Conservation (phyloP, 805 yeast genomes). For the Torulaspora microellipsoides region DNA sequence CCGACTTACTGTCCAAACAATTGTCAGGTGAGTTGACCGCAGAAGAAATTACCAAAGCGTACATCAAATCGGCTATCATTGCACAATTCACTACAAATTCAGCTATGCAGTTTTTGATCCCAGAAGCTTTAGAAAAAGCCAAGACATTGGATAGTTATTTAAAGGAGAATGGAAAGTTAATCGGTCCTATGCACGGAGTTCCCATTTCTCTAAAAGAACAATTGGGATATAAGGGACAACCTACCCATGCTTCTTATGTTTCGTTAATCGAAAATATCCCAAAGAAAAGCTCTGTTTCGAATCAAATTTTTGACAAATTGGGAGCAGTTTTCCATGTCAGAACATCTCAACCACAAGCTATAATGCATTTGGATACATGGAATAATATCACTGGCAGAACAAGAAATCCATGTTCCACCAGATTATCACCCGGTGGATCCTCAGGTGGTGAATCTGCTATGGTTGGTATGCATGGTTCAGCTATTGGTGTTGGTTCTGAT, state of each 20-base stretch:
- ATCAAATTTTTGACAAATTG: conserved; percentile 43
- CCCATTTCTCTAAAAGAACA: conserved; percentile 69
- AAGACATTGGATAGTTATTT: conserved; percentile 51
- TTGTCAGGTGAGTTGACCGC: conserved; percentile 46
- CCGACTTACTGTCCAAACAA: conserved; percentile 40
- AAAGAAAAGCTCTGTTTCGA: conserved; percentile 43
- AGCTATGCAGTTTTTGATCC: conserved; percentile 56
- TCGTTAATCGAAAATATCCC: conserved; percentile 46
- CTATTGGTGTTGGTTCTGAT: conserved; percentile 63
- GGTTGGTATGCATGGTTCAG: conserved; percentile 54
- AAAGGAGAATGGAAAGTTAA: conserved; percentile 44
- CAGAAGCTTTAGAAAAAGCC: conserved; percentile 58
- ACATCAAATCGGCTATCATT: conserved; percentile 58
- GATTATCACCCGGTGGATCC: conserved; percentile 65
- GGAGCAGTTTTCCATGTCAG: conserved; percentile 64
- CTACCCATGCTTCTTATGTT: conserved; percentile 59
- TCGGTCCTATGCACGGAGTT: conserved; percentile 67
- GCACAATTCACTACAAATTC: conserved; percentile 61
- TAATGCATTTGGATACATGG: conserved; percentile 64
- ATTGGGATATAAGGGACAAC: conserved; percentile 47
- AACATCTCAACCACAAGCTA: conserved; percentile 63
- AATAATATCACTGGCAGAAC: conserved; percentile 59
- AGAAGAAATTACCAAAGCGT: conserved; percentile 53
- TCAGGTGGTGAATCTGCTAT: conserved; percentile 70
- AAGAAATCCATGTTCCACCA: conserved; percentile 53